Evolutionary conservation across 352 stramenopile genomes (phyloP).

Genomic region (Globisporangium alternatum): DNA sequence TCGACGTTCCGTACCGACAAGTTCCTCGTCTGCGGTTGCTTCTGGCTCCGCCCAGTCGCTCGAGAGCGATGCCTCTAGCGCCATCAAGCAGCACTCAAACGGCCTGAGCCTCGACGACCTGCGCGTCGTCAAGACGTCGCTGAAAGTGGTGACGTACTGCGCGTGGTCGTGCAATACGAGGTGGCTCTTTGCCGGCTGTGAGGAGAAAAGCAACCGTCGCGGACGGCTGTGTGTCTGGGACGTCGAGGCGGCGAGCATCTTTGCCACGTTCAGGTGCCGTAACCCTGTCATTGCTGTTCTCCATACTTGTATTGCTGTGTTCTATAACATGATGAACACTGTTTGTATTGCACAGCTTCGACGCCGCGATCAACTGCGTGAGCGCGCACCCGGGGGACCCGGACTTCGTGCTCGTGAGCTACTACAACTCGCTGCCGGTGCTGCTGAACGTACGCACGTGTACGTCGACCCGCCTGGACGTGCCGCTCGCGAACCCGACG

Average conservation of each 20-base stretch:
- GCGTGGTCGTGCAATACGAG: slow-evolving; percentile 66
- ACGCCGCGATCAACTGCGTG: slow-evolving; percentile 50
- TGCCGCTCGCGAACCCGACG: slow-evolving; percentile 48
- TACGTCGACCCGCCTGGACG: slow-evolving; percentile 25
- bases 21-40: not conserved
- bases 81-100: not conserved
- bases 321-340: not conserved
- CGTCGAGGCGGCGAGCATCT: slow-evolving; percentile 48
- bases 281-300: not conserved
- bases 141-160: slow-evolving; percentile 66
- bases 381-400: slow-evolving; percentile 54
- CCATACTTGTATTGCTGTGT: not conserved
- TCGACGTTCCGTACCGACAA: slow-evolving; percentile 10
- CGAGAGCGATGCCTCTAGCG: not conserved
- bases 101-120: slow-evolving; percentile 47
- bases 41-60: not conserved
- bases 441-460: slow-evolving; percentile 46
- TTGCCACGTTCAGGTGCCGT: slow-evolving; percentile 38
- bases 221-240: slow-evolving; percentile 70
- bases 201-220: slow-evolving; percentile 58
- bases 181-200: slow-evolving; percentile 59
- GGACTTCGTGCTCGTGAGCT: slow-evolving; percentile 55
- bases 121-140: slow-evolving; percentile 38
- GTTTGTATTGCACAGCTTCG: slow-evolving; percentile 26
- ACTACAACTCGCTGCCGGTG: slow-evolving; percentile 52